Conservation (phyloP, 129 eudicot species). For the Silybum marianum region DNA sequence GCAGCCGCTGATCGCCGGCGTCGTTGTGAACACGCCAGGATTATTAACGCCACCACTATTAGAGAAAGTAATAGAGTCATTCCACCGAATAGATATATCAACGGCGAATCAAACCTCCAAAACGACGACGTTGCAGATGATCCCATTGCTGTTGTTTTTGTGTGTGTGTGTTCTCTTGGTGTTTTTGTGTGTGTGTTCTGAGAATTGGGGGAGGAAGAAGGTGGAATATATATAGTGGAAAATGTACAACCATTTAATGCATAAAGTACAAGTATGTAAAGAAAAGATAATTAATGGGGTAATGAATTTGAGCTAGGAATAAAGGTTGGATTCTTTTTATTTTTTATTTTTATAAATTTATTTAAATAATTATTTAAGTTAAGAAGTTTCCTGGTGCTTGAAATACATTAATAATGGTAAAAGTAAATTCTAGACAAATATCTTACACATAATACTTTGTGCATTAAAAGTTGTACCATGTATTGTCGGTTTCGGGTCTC, state of each 20-base stretch:
- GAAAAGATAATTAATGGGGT: constrained; percentile 30
- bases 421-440: neutral
- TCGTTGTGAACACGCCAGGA: constrained; percentile 54
- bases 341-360: neutral
- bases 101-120: constrained; percentile 58
- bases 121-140: constrained; percentile 22
- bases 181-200: constrained; percentile 34
- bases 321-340: constrained; percentile 25
- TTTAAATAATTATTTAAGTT: neutral
- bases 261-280: neutral
- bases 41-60: constrained; percentile 52
- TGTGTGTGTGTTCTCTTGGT: constrained; percentile 15
- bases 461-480: neutral
- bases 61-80: constrained; percentile 46
- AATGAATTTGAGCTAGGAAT: constrained; percentile 27
- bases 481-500: neutral
- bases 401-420: neutral
- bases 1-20: constrained; percentile 2
- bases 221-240: constrained; percentile 26
- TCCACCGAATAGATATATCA: constrained; percentile 59
- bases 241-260: constrained; percentile 19
- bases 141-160: constrained; percentile 19
- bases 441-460: neutral
- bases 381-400: constrained; percentile 17
- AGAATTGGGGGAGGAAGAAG: neutral